These are phyloP conservation scores for Lachnum nothofagi DNA, from an alignment of 2,329 filamentous ascomycete species.

Conservation along the genomic window DNA sequence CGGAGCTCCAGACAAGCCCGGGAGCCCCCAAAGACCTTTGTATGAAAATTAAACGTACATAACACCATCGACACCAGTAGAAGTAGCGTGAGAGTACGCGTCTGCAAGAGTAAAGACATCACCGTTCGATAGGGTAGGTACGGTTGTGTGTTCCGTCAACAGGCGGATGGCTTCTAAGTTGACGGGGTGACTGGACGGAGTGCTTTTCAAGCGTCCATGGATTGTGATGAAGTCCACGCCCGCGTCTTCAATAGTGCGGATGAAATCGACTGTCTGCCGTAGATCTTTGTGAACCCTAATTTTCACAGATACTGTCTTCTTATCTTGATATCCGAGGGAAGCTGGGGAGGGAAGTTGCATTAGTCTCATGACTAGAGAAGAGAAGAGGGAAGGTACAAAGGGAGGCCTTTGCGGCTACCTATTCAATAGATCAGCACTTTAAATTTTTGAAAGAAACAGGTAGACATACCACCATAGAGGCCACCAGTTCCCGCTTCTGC, in stretches of 20 bases:
- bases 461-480: slow-evolving; percentile 61
- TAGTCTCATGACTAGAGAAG: not conserved
- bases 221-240: slow-evolving; percentile 64
- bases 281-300: slow-evolving; percentile 64
- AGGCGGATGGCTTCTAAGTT: slow-evolving; percentile 53
- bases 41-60: no score
- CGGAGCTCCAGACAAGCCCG: no score
- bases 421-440: no score
- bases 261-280: slow-evolving; percentile 52
- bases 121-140: slow-evolving; percentile 64
- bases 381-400: slow-evolving; percentile 31
- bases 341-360: not conserved
- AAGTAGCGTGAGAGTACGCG: slow-evolving; percentile 33
- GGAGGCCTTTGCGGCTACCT: slow-evolving; percentile 48
- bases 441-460: no score
- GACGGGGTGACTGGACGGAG: slow-evolving; percentile 57
- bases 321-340: slow-evolving; percentile 48
- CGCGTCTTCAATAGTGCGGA: slow-evolving; percentile 56
- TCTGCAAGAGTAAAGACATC: slow-evolving; percentile 55
- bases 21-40: no score
- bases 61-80: slow-evolving; percentile 50
- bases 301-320: slow-evolving; percentile 59
- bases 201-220: slow-evolving; percentile 59
- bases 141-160: slow-evolving; percentile 40
- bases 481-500: slow-evolving; percentile 59